Conservation (phyloP, 2,329 filamentous ascomycete species). For the Aspergillus hiratsukae region DNA sequence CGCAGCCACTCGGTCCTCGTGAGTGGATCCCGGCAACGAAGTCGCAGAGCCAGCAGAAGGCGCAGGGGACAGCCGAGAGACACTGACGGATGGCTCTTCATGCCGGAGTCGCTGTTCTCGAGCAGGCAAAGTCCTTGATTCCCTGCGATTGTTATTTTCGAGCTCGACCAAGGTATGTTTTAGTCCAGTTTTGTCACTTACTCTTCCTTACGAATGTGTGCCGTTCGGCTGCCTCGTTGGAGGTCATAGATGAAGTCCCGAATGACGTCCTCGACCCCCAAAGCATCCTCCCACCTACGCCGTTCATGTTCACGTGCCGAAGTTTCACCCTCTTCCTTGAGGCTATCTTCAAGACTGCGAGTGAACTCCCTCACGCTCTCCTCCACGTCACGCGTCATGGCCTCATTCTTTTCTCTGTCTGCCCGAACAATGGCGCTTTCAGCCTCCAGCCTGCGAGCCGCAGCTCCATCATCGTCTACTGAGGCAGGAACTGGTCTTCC, state of each 20-base stretch:
- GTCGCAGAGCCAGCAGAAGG: conserved; percentile 54
- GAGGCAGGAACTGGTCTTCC: conserved; percentile 71
- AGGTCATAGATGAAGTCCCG: conserved; percentile 98
- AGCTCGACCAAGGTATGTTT: not conserved
- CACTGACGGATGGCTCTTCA: conserved; percentile 47
- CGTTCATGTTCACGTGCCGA: conserved; percentile 82
- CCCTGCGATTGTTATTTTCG: conserved; percentile 30
- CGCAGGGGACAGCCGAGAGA: conserved; percentile 41
- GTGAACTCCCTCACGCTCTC: conserved; percentile 90
- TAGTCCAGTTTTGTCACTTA: conserved; percentile 27
- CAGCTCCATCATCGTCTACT: conserved; percentile 67
- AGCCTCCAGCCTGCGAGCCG: conserved; percentile 80
- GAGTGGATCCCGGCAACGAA: conserved; percentile 80
- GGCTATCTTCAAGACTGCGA: conserved; percentile 74
- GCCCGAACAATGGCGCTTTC: conserved; percentile 75
- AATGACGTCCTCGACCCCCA: conserved; percentile 94
- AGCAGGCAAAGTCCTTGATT: conserved; percentile 49
- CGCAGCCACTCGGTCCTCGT: conserved; percentile 89
- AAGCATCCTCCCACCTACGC: conserved; percentile 89
- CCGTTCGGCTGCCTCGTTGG: conserved; percentile 76
- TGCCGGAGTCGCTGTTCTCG: conserved; percentile 51
- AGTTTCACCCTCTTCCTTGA: conserved; percentile 75
- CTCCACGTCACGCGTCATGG: conserved; percentile 94
- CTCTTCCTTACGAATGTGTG: conserved; percentile 63
- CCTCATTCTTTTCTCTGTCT: conserved; percentile 90